These are phyloP conservation scores for Saccharomyces eubayanus DNA, from an alignment of 805 yeast species.

Conservation along the genomic window DNA sequence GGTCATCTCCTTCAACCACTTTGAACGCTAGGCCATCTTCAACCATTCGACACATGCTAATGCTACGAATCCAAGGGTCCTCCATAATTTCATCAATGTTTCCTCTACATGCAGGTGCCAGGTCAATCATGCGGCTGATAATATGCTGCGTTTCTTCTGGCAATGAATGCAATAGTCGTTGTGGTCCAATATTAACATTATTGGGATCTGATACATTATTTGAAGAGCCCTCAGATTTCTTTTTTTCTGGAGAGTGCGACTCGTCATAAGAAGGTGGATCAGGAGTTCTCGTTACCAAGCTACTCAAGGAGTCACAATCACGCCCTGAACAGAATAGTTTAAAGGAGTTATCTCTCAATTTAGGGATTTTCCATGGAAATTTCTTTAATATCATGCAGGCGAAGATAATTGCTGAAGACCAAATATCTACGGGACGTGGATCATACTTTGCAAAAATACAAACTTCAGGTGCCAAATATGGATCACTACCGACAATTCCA, in stretches of 20 bases:
- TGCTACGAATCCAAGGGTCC: conserved; percentile 58
- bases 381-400: conserved; percentile 88
- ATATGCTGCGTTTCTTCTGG: conserved; percentile 62
- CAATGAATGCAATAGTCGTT: conserved; percentile 58
- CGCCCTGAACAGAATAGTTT: conserved; percentile 71
- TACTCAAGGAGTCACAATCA: conserved; percentile 58
- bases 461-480: conserved; percentile 88
- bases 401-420: conserved; percentile 87
- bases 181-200: conserved; percentile 66
- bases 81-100: conserved; percentile 70
- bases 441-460: conserved; percentile 75
- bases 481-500: conserved; percentile 84
- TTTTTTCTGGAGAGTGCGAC: conserved; percentile 3
- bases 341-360: conserved; percentile 70
- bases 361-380: conserved; percentile 94
- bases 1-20: conserved; percentile 44
- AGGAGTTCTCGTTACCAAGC: conserved; percentile 48
- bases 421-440: conserved; percentile 88
- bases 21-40: conserved; percentile 36
- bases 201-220: conserved; percentile 37
- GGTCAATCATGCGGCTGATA: conserved; percentile 67
- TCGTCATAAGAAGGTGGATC: conserved; percentile 36
- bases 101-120: conserved; percentile 80
- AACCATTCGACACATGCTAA: conserved; percentile 59
- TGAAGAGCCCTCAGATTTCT: conserved; percentile 7